Conservation (phyloP, 805 yeast genomes). For the Schwanniomyces occidentalis region DNA sequence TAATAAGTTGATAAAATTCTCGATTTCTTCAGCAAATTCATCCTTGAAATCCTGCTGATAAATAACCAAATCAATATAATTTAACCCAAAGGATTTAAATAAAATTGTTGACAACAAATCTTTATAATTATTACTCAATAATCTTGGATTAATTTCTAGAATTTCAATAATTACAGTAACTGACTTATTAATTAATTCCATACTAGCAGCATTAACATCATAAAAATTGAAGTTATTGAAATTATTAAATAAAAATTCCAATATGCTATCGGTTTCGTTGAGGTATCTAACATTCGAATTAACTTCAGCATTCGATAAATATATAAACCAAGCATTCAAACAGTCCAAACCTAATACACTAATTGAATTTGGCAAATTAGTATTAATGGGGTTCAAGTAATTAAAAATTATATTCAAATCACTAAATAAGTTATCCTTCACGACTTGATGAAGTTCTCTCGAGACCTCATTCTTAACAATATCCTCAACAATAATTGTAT, state of each 20-base stretch:
- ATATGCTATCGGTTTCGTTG: constrained; percentile 20
- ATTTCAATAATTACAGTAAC: constrained; percentile 43
- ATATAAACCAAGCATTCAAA: constrained; percentile 37
- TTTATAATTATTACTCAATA: constrained; percentile 34
- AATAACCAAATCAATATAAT: constrained; percentile 35
- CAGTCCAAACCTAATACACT: constrained; percentile 21
- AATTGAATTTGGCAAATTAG: constrained; percentile 9
- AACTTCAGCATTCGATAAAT: constrained; percentile 36
- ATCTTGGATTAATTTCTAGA: constrained; percentile 45
- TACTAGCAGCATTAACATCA: constrained; percentile 5
- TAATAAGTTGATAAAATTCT: constrained; percentile 45
- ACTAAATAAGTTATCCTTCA: constrained; percentile 37
- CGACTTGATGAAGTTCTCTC: constrained; percentile 34
- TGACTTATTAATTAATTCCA: constrained; percentile 22
- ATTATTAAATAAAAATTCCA: constrained; percentile 21
- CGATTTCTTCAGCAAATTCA: constrained; percentile 32
- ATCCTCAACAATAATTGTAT: constrained; percentile 55
- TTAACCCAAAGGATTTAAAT: constrained; percentile 46
- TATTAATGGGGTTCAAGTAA: constrained; percentile 12
- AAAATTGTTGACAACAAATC: constrained; percentile 30
- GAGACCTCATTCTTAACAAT: constrained; percentile 35
- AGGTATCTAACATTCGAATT: constrained; percentile 33
- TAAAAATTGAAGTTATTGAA: constrained; percentile 7
- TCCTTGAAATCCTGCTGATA: constrained; percentile 29
- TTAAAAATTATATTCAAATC: constrained; percentile 16